Evolutionary conservation across 2,329 filamentous ascomycete genomes (phyloP).

Genomic region (Aspergillus aculeatinus): DNA sequence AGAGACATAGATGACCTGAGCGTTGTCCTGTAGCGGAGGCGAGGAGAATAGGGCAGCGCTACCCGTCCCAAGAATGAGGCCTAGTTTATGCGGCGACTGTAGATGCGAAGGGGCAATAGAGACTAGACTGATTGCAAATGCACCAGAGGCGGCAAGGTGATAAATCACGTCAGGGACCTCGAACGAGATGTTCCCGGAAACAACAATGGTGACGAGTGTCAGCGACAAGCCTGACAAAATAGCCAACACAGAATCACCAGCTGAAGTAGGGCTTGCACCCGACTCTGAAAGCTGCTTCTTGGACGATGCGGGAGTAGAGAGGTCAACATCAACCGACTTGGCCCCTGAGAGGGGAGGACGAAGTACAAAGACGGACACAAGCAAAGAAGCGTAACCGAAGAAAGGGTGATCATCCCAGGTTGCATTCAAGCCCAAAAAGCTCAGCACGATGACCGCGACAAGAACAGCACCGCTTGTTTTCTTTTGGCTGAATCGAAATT

Average conservation of each 20-base stretch:
- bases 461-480: constrained; percentile 28
- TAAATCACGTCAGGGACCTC: constrained; percentile 24
- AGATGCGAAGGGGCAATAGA: constrained; percentile 25
- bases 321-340: constrained; percentile 23
- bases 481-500: constrained; percentile 29
- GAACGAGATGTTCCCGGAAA: constrained; percentile 25
- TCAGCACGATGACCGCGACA: constrained; percentile 22
- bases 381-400: constrained; percentile 50
- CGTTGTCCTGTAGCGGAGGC: constrained; percentile 27
- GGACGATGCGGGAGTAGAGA: constrained; percentile 7
- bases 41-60: constrained; percentile 32
- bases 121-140: constrained; percentile 30
- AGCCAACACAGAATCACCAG: constrained; percentile 29
- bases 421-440: constrained; percentile 31
- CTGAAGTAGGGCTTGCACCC: constrained; percentile 14
- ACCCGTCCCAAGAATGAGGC: constrained; percentile 29
- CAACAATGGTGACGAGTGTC: constrained; percentile 23
- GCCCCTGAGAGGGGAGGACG: constrained; percentile 46
- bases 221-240: constrained; percentile 29
- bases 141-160: constrained; percentile 22
- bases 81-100: constrained; percentile 33
- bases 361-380: constrained; percentile 48
- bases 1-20: constrained; percentile 28
- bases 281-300: constrained; percentile 14
- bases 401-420: constrained; percentile 39